A percentile compares a stretch with the other conserved stretches of the same genome.
Evolutionary conservation across 108 stramenopile genomes (phyloP).

Genomic region (Fragilariopsis cylindrus): DNA sequence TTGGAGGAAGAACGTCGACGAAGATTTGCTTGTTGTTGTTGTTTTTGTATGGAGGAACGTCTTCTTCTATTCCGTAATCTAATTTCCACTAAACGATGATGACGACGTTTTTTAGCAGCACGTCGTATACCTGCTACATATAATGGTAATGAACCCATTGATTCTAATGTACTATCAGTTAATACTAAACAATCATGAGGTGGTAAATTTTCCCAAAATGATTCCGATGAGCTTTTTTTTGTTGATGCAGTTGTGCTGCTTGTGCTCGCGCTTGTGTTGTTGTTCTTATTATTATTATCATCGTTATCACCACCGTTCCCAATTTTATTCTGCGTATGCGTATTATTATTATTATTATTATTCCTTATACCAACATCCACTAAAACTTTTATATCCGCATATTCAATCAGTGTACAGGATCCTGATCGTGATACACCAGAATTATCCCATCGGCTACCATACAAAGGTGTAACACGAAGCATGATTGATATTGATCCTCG

Average conservation of each 20-base stretch:
- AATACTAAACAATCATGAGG: conserved; percentile 71
- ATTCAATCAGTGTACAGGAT: conserved; percentile 82
- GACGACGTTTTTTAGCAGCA: neutral
- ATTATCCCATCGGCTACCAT: conserved; percentile 55
- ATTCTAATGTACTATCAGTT: conserved; percentile 71
- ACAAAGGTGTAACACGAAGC: conserved; percentile 83
- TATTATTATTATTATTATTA: conserved; percentile 1
- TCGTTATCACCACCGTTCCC: neutral
- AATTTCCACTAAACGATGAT: neutral
- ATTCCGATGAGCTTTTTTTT: neutral
- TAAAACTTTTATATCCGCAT: conserved; percentile 66
- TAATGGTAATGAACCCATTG: conserved; percentile 41
- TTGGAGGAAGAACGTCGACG: neutral
- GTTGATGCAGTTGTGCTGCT: neutral
- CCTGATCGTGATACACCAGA: conserved; percentile 46
- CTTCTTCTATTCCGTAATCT: neutral
- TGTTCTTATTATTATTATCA: neutral
- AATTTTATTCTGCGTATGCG: neutral
- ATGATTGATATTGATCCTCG: conserved; percentile 21
- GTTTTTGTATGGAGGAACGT: neutral
- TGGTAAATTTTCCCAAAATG: conserved; percentile 38
- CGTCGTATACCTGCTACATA: conserved; percentile 21
- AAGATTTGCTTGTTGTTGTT: neutral
- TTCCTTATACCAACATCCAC: conserved; percentile 59
- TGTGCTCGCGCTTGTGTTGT: neutral